These are phyloP conservation scores for Tolypocladium amazonense DNA, from an alignment of 2,329 filamentous ascomycete species.

Conservation along the genomic window DNA sequence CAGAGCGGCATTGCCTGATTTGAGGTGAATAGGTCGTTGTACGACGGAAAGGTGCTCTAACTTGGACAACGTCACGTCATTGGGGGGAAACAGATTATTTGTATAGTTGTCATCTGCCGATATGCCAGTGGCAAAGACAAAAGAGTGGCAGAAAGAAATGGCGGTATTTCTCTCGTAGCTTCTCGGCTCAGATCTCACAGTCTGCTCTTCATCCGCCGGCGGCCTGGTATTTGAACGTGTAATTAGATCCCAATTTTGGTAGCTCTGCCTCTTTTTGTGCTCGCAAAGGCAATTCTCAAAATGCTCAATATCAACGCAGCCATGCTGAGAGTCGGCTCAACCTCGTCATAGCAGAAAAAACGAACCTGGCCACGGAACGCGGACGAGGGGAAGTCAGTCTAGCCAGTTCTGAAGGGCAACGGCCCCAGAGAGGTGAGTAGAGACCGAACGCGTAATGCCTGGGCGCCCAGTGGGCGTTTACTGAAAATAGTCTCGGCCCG, in stretches of 20 bases:
- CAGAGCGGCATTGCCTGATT: background rate
- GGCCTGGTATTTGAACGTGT: background rate
- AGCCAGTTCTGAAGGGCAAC: background rate
- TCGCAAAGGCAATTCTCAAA: background rate
- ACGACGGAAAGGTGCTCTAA: background rate
- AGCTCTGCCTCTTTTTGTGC: background rate
- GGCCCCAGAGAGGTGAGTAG: background rate
- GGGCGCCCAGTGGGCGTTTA: too few relatives aligned
- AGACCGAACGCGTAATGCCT: background rate
- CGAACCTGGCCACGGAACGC: background rate
- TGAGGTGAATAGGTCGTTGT: background rate
- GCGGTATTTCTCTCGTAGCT: background rate
- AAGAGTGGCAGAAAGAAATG: background rate
- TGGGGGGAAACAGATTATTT: background rate
- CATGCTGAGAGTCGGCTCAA: background rate
- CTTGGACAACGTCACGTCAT: background rate
- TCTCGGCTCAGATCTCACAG: background rate
- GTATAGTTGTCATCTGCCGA: background rate
- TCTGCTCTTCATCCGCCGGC: background rate
- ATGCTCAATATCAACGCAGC: background rate
- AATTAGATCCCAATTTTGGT: background rate
- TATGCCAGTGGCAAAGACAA: background rate
- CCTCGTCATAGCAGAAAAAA: background rate
- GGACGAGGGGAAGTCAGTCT: background rate
- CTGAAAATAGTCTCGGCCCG: too few relatives aligned